These are phyloP conservation scores for Yamadazyma songkhlaensis DNA, from an alignment of 1,139 yeast genomes.

Conservation along the genomic window DNA sequence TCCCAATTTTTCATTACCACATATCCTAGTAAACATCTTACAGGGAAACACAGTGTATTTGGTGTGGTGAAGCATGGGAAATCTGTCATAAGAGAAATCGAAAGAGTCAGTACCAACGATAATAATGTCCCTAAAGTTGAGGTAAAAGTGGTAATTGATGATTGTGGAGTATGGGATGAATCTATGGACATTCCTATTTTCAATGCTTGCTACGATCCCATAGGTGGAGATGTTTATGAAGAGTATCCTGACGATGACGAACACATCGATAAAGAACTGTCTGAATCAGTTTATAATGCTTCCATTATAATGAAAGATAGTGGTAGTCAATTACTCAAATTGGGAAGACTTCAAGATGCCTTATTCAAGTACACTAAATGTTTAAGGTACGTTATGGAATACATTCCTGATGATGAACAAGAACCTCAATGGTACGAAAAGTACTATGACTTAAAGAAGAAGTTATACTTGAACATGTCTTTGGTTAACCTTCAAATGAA, in stretches of 20 bases:
- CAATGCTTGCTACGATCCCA: constrained; percentile 57
- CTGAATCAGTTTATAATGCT: constrained; percentile 51
- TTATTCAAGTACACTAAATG: constrained; percentile 61
- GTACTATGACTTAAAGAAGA: constrained; percentile 56
- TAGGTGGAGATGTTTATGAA: constrained; percentile 70
- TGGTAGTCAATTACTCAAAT: constrained; percentile 58
- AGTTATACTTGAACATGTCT: constrained; percentile 59
- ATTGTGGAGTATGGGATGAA: constrained; percentile 67
- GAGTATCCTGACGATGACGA: constrained; percentile 74
- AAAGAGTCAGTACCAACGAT: constrained; percentile 43
- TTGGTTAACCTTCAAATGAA: constrained; percentile 49
- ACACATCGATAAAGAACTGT: constrained; percentile 55
- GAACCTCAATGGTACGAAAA: constrained; percentile 51
- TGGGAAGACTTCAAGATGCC: constrained; percentile 49
- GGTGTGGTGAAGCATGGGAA: constrained; percentile 67
- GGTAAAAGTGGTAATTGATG: constrained; percentile 46
- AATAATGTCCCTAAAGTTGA: constrained; percentile 36
- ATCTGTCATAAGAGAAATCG: constrained; percentile 66
- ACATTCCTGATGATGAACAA: constrained; percentile 66
- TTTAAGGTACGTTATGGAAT: constrained; percentile 65
- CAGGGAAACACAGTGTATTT: constrained; percentile 74
- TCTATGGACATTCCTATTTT: constrained; percentile 52
- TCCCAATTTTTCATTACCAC: constrained; percentile 83
- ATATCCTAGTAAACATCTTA: constrained; percentile 66
- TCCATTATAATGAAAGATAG: constrained; percentile 59